These are phyloP conservation scores for Xylaria flabelliformis DNA, from an alignment of 495 filamentous ascomycete species.

Conservation along the genomic window DNA sequence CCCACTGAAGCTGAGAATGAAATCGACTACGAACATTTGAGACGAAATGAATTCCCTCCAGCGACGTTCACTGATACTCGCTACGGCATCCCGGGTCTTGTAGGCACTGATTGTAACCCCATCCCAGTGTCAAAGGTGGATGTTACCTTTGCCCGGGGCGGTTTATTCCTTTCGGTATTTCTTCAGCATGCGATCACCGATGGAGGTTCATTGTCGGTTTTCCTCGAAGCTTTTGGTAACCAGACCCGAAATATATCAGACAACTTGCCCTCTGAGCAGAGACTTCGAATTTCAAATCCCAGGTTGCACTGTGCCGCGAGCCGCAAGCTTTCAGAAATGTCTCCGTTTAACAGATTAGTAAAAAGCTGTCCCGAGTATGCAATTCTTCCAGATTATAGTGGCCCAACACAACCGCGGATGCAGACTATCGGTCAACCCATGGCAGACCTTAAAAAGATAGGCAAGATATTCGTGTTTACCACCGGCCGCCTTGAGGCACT, in stretches of 20 bases:
- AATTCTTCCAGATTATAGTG: constrained; percentile 39
- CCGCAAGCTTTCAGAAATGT: constrained; percentile 31
- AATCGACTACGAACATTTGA: constrained; percentile 36
- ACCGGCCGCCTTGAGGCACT: constrained; percentile 37
- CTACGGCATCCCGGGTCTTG: constrained; percentile 30
- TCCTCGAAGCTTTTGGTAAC: constrained; percentile 55
- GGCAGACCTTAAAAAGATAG: constrained; percentile 37
- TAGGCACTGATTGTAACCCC: constrained; percentile 30
- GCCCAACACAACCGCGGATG: constrained; percentile 39
- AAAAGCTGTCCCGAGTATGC: constrained; percentile 41
- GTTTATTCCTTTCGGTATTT: constrained; percentile 43
- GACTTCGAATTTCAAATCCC: constrained; percentile 31
- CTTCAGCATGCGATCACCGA: constrained; percentile 46
- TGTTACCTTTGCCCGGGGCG: constrained; percentile 40
- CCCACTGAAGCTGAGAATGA: constrained; percentile 30
- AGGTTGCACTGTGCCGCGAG: constrained; percentile 20
- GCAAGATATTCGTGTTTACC: constrained; percentile 46
- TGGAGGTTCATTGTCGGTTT: constrained; percentile 55
- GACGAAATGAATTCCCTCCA: constrained; percentile 40
- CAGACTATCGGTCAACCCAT: constrained; percentile 32
- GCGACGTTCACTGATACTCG: constrained; percentile 35
- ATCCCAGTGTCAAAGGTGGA: constrained; percentile 44
- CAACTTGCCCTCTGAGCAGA: constrained; percentile 34
- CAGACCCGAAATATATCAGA: constrained; percentile 34
- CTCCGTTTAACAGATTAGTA: constrained; percentile 32